Evolutionary conservation across 768 basidiomycete genomes (phyloP).

Genomic region (Wakefieldia striispora): DNA sequence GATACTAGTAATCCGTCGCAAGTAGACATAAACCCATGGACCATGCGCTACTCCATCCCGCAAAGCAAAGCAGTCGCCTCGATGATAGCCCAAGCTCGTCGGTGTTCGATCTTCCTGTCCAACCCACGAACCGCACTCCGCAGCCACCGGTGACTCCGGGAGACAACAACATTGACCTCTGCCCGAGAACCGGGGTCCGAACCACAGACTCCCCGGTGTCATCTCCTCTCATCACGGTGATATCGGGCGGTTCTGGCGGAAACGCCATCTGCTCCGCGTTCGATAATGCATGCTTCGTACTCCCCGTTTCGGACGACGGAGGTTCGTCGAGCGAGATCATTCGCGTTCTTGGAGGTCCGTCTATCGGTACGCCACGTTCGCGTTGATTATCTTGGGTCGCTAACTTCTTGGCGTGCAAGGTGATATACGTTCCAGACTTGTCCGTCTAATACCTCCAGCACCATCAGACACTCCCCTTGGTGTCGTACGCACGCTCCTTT

Average conservation of each 20-base stretch:
- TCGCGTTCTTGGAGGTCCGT: conserved; percentile 83
- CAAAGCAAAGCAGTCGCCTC: conserved; percentile 5
- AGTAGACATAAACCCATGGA: no score
- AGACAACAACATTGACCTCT: conserved; percentile 5
- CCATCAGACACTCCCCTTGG: conserved; percentile 59
- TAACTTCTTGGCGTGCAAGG: conserved; percentile 41
- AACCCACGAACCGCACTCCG: conserved; percentile 22
- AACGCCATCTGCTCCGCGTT: conserved; percentile 91
- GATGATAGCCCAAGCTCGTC: conserved; percentile 64
- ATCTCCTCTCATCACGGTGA: conserved; percentile 58
- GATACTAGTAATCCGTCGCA: no score
- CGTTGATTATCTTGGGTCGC: conserved; percentile 7
- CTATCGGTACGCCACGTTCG: conserved; percentile 54
- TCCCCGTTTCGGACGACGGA: conserved; percentile 95
- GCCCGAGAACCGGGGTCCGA: neutral
- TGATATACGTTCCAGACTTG: conserved; percentile 84
- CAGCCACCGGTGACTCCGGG: conserved; percentile 19
- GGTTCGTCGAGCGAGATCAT: conserved; percentile 95
- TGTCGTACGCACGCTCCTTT: conserved; percentile 73
- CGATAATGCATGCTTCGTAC: conserved; percentile 69
- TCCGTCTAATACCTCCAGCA: conserved; percentile 78
- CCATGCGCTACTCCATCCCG: conserved; percentile 17
- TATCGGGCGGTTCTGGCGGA: conserved; percentile 94
- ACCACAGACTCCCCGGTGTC: conserved; percentile 4
- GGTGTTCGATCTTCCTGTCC: conserved; percentile 70